Evolutionary conservation across 1,284 basidiomycete species (phyloP).

Genomic region (Wallemia hederae): DNA sequence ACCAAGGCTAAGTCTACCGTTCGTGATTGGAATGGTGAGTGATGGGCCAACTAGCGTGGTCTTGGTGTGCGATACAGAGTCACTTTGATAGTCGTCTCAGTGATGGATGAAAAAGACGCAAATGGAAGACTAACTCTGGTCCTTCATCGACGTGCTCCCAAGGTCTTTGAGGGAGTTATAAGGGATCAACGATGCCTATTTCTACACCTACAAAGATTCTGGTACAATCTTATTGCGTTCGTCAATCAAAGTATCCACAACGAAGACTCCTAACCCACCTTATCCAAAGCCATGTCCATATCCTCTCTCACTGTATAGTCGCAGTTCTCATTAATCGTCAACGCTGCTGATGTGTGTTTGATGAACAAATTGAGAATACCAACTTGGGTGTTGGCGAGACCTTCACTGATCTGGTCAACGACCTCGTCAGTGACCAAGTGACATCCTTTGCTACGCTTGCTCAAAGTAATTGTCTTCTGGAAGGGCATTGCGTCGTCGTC

Average conservation of each 20-base stretch:
- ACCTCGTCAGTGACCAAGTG: slow-evolving; percentile 68
- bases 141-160: slow-evolving; percentile 80
- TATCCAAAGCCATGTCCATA: slow-evolving; percentile 33
- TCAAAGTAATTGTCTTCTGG: background rate
- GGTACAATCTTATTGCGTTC: slow-evolving; percentile 68
- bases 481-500: background rate
- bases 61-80: slow-evolving; percentile 60
- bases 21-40: slow-evolving; percentile 55
- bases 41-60: slow-evolving; percentile 51
- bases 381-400: slow-evolving; percentile 38
- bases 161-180: too few relatives aligned
- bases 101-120: slow-evolving; percentile 14
- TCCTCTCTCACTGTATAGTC: slow-evolving; percentile 28
- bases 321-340: slow-evolving; percentile 64
- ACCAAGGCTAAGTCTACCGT: slow-evolving; percentile 57
- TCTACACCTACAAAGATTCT: too few relatives aligned
- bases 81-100: slow-evolving; percentile 29
- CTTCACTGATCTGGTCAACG: slow-evolving; percentile 34
- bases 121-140: slow-evolving; percentile 32
- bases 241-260: too few relatives aligned
- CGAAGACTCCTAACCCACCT: too few relatives aligned
- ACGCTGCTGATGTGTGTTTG: slow-evolving; percentile 64
- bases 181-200: too few relatives aligned
- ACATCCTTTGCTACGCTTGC: slow-evolving; percentile 22
- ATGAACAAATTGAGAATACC: slow-evolving; percentile 25